Evolutionary conservation across 805 yeast genomes (phyloP).

Genomic region (Saccharomyces paradoxus): DNA sequence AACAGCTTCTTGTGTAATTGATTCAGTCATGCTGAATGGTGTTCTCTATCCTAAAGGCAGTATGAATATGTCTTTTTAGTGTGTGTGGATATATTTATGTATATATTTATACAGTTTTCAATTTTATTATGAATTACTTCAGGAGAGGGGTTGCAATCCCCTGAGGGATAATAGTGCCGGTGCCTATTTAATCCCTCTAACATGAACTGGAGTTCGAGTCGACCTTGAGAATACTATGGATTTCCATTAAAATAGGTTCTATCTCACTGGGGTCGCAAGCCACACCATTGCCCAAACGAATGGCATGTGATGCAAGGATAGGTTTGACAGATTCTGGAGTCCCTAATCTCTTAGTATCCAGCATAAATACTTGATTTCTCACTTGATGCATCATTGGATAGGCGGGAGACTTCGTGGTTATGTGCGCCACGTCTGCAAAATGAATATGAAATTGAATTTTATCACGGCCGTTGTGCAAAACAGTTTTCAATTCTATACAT

Average conservation of each 20-base stretch:
- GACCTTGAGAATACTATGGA: constrained; percentile 19
- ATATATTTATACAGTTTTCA: not conserved
- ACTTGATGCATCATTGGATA: constrained; percentile 26
- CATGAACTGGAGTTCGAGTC: constrained; percentile 1
- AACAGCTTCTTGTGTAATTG: constrained; percentile 32
- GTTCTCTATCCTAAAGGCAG: constrained; percentile 7
- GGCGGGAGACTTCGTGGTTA: constrained; percentile 21
- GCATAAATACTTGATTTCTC: constrained; percentile 24
- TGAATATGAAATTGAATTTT: constrained; percentile 25
- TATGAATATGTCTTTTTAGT: not conserved
- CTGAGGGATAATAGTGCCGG: not conserved
- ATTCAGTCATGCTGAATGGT: not conserved
- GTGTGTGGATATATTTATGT: not conserved
- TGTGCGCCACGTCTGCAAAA: constrained; percentile 22
- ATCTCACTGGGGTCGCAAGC: constrained; percentile 27
- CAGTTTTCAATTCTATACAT: constrained; percentile 23
- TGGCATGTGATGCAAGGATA: constrained; percentile 9
- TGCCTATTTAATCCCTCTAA: not conserved
- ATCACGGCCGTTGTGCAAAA: constrained; percentile 20
- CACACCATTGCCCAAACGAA: constrained; percentile 24
- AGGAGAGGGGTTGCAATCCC: not conserved
- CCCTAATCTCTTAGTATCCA: constrained; percentile 12
- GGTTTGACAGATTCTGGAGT: constrained; percentile 6
- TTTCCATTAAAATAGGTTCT: constrained; percentile 20
- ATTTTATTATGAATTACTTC: not conserved